Base-by-base conservation (phyloP, 2,329 filamentous ascomycete species). In the Remersonia thermophila region DNA sequence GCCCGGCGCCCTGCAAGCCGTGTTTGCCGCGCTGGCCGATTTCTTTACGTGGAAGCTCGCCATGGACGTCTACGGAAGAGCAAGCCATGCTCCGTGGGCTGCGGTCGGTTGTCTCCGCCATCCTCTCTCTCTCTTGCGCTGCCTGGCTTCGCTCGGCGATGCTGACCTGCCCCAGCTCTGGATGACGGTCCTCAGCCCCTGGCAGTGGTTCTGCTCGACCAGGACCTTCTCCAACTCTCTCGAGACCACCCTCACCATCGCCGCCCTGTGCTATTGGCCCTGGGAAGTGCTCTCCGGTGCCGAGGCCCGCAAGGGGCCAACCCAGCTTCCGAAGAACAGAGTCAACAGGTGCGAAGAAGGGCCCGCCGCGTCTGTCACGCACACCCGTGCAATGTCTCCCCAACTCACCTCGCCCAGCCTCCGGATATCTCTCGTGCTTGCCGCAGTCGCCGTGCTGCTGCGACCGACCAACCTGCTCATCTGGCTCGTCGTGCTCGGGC, bases 171-270 rank as follows among this genome's bases (percentile, higher is more conserved):
- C 5, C 7, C 32, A 86, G 78, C 65, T 93, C 31, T 68, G 71
- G 40, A 69, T 91, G 59, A 78, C 77, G 3, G 57, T 82, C 30
- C 63, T 77, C 50, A 93, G 77, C 57, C 84, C 91, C 6, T 98
- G 91, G 86, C 85, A 95, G 56, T 96, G 84, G 83, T 96, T 91
- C 59, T 91, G 81, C 60, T 91, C 86, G 2, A 89, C 86, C 0
- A 73, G 91, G 32, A 94, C 91, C 1, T 80, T 98, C 52, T 95
- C 89, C 37, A 98, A 98, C 60, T 91, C 80, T 35, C 65, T 96
- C 4, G 91, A 98, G 64, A 85, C 81, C n/a, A 83, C 82, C 1
- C 62, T 98, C 47, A 95, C 89, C 4, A 67, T 82, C 40, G 67
- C 76, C 50, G 89, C 86, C 2, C 64, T 96, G 31, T 77, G 76